Base-by-base conservation (phyloP, 1,139 yeast genomes). In the Lodderomyces elongisporus region DNA sequence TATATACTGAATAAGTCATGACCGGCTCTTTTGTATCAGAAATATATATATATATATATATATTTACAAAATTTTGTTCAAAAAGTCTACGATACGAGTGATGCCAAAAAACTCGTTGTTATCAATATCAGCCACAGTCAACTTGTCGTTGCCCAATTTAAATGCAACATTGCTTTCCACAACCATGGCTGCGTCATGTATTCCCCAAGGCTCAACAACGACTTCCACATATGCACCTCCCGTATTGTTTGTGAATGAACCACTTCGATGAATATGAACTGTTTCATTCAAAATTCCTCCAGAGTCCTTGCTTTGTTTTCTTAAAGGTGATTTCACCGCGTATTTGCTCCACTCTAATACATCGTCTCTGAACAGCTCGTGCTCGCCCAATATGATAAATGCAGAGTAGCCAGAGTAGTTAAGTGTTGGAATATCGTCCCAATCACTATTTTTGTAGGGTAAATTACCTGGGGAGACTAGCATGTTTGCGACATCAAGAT, bases 361-460 rank as follows among this genome's bases (percentile, higher is more conserved):
- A 43, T 66, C 70, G 42, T 66, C 72, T 37, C 72, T 51, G 41
- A 67, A 63, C 15, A 52, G 47, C 45, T 67, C 74, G 38, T 67
- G 71, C 48, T 67, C 73, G 12, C 74, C 74, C 12, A 45, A 37
- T 16, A 66, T 38, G 17, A 66, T 43, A 28, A 63, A 59, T 1
- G 62, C 51, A 17, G 56, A 56, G 34, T 41, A 42, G 1, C 51
- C 43, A 2, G 56, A 50, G 29, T 52, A 45, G 8, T 47, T 45
- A 36, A 55, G 62, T 15, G 59, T 56, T 2, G 65, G 62, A 17
- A 63, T 60, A 5, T 47, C 45, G 3, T 42, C 43, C 72, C 72
- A 67, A 35, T 66, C 62, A 32, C 50, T 38, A 14, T 32, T 10
- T 7, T 30, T 28, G 24, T 45, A 42, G 3, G 54, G 47, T 3